Percentiles rank a stretch among this genome's conserved stretches.
These are phyloP conservation scores for Cerioporus squamosus DNA, from an alignment of 1,284 basidiomycete species.

Conservation along the genomic window DNA sequence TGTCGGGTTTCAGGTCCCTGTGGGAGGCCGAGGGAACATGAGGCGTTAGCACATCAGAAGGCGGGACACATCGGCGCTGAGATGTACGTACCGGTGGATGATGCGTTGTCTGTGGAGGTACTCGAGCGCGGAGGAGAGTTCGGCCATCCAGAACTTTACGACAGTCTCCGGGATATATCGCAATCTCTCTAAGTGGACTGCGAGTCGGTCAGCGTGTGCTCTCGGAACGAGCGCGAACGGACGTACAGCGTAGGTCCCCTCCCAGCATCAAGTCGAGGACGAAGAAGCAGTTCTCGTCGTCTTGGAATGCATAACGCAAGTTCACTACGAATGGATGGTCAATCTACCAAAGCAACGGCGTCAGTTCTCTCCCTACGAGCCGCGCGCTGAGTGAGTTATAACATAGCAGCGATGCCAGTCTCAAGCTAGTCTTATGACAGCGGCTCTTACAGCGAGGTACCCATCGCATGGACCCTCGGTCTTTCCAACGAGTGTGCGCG, in stretches of 20 bases:
- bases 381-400: background rate
- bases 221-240: background rate
- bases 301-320: constrained; percentile 95
- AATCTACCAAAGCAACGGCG: constrained; percentile 55
- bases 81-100: constrained; percentile 79
- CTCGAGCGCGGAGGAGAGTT: constrained; percentile 83
- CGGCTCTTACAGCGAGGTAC: too few relatives aligned
- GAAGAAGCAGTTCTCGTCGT: constrained; percentile 98
- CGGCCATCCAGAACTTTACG: constrained; percentile 90
- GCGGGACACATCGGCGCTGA: constrained; percentile 22
- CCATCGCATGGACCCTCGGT: too few relatives aligned
- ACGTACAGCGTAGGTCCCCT: constrained; percentile 90
- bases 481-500: too few relatives aligned
- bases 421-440: too few relatives aligned
- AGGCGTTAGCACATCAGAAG: constrained; percentile 28
- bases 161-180: constrained; percentile 79
- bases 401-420: too few relatives aligned
- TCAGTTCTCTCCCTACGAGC: background rate
- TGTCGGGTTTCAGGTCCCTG: constrained; percentile 96
- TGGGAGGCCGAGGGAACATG: constrained; percentile 28
- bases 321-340: constrained; percentile 96
- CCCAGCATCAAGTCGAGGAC: constrained; percentile 97
- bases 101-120: constrained; percentile 93
- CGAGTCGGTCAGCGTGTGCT: constrained; percentile 10
- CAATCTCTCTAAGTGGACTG: constrained; percentile 89